These are phyloP conservation scores for Globisporangium cystogenes DNA, from an alignment of 352 stramenopile species.

Conservation along the genomic window DNA sequence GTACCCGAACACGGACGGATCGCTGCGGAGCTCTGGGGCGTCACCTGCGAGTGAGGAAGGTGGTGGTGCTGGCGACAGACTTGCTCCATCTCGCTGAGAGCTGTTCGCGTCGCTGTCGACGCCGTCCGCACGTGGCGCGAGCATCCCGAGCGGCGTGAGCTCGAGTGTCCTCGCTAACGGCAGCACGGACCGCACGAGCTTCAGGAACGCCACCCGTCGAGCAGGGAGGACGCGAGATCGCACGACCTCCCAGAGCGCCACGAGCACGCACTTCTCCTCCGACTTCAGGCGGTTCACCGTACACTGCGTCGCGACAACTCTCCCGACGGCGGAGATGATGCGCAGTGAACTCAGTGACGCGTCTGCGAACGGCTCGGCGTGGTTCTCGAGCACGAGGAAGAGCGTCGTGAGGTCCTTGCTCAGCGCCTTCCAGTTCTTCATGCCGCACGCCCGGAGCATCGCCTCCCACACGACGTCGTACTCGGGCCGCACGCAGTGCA, in stretches of 20 bases:
- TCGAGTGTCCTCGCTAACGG: conserved; percentile 30
- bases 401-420: conserved; percentile 32
- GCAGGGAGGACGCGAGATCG: conserved; percentile 33
- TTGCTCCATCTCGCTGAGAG: not conserved
- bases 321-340: conserved; percentile 22
- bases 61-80: not conserved
- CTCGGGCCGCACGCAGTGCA: conserved; percentile 25
- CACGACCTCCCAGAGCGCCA: conserved; percentile 47
- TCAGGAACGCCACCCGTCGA: conserved; percentile 31
- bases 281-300: conserved; percentile 16
- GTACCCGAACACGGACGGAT: conserved; percentile 12
- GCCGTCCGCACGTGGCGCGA: conserved; percentile 1
- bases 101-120: not conserved
- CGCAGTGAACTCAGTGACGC: conserved; percentile 16
- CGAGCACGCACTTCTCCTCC: conserved; percentile 36
- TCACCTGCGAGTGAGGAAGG: not conserved
- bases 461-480: conserved; percentile 29
- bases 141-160: conserved; percentile 20
- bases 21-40: not conserved
- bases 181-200: conserved; percentile 34
- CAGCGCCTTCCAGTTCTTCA: conserved; percentile 35
- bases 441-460: conserved; percentile 27
- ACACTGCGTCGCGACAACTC: conserved; percentile 8
- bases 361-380: conserved; percentile 16
- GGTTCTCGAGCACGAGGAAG: conserved; percentile 23